phyloP scores from a whole-genome alignment of 768 basidiomycete genomes.

The Fibroporia radiculosa region DNA sequence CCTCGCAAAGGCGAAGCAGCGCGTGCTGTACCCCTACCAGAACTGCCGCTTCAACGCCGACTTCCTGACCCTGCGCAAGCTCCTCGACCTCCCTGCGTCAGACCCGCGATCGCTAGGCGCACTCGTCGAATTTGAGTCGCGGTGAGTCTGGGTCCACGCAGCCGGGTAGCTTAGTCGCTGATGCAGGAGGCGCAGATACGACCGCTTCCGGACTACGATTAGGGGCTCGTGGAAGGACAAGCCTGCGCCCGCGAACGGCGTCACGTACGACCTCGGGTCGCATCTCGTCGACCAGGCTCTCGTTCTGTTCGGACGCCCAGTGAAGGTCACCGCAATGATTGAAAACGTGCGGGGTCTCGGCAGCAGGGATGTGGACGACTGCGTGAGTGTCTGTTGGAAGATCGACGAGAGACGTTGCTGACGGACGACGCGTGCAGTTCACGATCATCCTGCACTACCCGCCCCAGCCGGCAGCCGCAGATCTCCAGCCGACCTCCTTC shows the following conservation, averaged over 20 bases:
- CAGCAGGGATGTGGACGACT: constrained; percentile 57
- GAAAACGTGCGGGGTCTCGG: constrained; percentile 64
- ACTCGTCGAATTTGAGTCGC: constrained; percentile 67
- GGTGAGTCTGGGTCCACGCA: constrained; percentile 34
- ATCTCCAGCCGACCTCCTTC: constrained; percentile 38
- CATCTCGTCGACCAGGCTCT: constrained; percentile 79
- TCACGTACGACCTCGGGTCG: constrained; percentile 71
- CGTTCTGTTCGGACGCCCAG: constrained; percentile 67
- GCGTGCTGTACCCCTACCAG: constrained; percentile 66
- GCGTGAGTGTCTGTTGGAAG: constrained; percentile 28
- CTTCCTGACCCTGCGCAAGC: constrained; percentile 54
- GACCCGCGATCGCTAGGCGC: constrained; percentile 52
- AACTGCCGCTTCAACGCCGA: constrained; percentile 78
- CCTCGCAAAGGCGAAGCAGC: constrained; percentile 49
- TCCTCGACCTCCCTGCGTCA: constrained; percentile 47
- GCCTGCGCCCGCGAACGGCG: constrained; percentile 50
- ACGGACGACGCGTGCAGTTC: constrained; percentile 11
- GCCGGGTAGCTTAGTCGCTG: too few species aligned
- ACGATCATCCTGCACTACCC: constrained; percentile 17
- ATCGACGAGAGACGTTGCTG: neutral
- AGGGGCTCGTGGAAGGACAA: constrained; percentile 79
- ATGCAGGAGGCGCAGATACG: constrained; percentile 43
- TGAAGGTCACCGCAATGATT: constrained; percentile 58
- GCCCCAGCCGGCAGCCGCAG: constrained; percentile 4
- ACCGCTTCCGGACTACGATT: constrained; percentile 58